Evolutionary conservation across 805 yeast species (phyloP).

Genomic region (Zygoascus tannicola): DNA sequence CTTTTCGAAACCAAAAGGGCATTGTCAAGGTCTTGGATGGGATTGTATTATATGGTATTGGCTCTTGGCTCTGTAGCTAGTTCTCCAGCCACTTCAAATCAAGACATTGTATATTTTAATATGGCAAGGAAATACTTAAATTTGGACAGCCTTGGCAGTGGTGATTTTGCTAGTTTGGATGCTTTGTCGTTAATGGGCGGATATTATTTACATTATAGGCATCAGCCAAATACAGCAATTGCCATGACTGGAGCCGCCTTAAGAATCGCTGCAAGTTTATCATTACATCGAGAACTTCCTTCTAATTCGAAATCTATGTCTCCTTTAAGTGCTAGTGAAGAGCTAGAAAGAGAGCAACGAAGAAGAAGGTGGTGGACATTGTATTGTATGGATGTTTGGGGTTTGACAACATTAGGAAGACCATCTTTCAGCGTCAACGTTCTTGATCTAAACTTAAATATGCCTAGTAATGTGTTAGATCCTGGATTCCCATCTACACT

Average conservation of each 20-base stretch:
- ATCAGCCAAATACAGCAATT: slow-evolving; percentile 5
- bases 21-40: slow-evolving; percentile 1
- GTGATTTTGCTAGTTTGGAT: background rate
- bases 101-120: slow-evolving; percentile 1
- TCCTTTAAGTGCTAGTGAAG: background rate
- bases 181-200: background rate
- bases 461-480: background rate
- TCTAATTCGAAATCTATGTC: background rate
- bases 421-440: background rate
- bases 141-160: slow-evolving; percentile 1
- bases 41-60: slow-evolving; percentile 1
- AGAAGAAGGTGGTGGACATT: slow-evolving; percentile 1
- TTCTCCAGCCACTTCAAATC: slow-evolving; percentile 1
- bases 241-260: slow-evolving; percentile 4
- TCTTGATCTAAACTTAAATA: background rate
- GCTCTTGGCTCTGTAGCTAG: slow-evolving; percentile 1
- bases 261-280: background rate
- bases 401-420: slow-evolving; percentile 2
- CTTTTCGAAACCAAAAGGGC: background rate
- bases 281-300: background rate
- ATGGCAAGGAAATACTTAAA: background rate
- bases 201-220: slow-evolving; percentile 2
- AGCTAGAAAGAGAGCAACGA: background rate
- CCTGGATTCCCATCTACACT: background rate
- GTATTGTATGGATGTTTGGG: slow-evolving; percentile 1